phyloP scores from a whole-genome alignment of 441 rosid genomes.

The Arabidopsis hybrid region DNA sequence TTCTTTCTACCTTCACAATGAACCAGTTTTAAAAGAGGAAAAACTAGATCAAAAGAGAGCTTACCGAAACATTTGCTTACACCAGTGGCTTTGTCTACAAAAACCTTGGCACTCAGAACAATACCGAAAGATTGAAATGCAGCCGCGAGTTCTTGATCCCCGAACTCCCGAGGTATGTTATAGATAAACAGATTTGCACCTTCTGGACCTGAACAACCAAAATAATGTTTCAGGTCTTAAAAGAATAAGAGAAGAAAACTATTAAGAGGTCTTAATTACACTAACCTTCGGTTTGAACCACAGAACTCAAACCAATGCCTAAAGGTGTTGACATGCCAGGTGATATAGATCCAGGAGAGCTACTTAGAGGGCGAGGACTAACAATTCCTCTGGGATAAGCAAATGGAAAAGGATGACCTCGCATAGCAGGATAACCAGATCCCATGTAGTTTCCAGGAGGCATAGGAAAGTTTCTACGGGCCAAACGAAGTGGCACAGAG shows the following conservation, averaged over 20 bases:
- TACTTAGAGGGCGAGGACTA: conserved; percentile 66
- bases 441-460: conserved; percentile 81
- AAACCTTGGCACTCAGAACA: conserved; percentile 92
- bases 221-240: conserved; percentile 23
- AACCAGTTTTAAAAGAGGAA: not conserved
- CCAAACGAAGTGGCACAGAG: conserved; percentile 62
- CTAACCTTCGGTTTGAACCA: conserved; percentile 93
- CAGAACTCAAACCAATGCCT: conserved; percentile 62
- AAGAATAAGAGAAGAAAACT: conserved; percentile 10
- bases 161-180: conserved; percentile 96
- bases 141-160: conserved; percentile 87
- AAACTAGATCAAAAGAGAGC: conserved; percentile 25
- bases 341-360: conserved; percentile 63
- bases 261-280: not conserved
- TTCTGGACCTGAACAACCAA: conserved; percentile 77
- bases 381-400: conserved; percentile 81
- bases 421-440: conserved; percentile 75
- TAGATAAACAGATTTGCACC: conserved; percentile 96
- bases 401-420: conserved; percentile 76
- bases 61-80: conserved; percentile 98
- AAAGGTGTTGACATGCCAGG: conserved; percentile 65
- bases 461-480: conserved; percentile 74
- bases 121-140: conserved; percentile 87
- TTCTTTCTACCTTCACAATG: conserved; percentile 10
- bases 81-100: conserved; percentile 93